These are phyloP conservation scores for Glonium stellatum DNA, from an alignment of 495 filamentous ascomycete genomes.

Conservation along the genomic window DNA sequence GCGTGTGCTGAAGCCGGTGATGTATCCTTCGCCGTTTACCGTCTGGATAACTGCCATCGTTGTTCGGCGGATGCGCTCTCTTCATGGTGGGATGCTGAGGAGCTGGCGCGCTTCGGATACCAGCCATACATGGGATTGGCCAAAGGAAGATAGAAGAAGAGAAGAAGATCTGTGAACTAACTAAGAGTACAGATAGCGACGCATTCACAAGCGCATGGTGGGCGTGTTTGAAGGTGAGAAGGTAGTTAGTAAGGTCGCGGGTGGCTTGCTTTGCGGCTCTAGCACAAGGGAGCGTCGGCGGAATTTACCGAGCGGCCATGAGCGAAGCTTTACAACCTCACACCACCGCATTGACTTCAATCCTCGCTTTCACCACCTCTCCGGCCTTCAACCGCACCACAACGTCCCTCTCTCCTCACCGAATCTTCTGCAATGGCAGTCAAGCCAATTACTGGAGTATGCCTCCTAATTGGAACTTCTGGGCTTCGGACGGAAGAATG, in stretches of 20 bases:
- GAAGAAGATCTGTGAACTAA: neutral
- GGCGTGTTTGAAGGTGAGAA: no score
- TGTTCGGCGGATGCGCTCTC: conserved; percentile 6
- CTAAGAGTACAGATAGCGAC: no score
- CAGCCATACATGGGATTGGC: neutral
- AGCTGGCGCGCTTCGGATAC: conserved; percentile 13
- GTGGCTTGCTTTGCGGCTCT: no score
- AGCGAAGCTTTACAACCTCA: neutral
- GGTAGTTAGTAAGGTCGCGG: no score
- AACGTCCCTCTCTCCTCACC: neutral
- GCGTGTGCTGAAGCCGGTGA: conserved; percentile 36
- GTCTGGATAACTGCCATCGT: neutral
- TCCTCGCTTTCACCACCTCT: conserved; percentile 3
- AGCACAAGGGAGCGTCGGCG: neutral
- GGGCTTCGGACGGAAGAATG: conserved; percentile 26
- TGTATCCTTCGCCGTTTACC: conserved; percentile 43
- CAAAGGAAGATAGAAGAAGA: neutral
- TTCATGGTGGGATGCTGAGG: conserved; percentile 14
- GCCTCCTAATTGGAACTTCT: conserved; percentile 27
- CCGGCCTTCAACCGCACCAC: neutral
- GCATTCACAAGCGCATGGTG: no score
- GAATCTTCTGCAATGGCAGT: conserved; percentile 34
- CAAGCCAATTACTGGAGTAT: conserved; percentile 52
- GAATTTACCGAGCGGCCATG: neutral
- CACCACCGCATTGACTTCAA: neutral